A percentile compares a stretch with the other conserved stretches of the same genome.
These are phyloP conservation scores for Diaporthe ilicicola DNA, from an alignment of 2,329 filamentous ascomycete species.

Conservation along the genomic window DNA sequence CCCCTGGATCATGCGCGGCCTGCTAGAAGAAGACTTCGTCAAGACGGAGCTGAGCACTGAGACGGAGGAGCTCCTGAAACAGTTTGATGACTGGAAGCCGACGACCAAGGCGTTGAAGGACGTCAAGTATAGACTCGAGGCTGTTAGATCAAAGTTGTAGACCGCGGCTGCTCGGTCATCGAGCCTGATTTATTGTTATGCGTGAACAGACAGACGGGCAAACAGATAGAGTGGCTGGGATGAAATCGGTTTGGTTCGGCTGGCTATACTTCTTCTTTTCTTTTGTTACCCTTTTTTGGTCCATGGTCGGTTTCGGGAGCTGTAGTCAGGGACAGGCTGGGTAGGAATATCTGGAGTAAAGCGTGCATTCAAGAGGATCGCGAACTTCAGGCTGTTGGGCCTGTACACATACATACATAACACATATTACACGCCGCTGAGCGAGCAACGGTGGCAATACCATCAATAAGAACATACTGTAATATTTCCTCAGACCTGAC, in stretches of 20 bases:
- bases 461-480: neutral
- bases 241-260: neutral
- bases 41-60: slow-evolving; percentile 81
- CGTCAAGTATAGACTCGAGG: slow-evolving; percentile 93
- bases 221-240: neutral
- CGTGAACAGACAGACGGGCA: neutral
- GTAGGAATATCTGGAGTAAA: slow-evolving; percentile 6
- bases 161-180: neutral
- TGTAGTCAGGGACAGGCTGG: slow-evolving; percentile 2
- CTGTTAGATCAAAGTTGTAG: slow-evolving; percentile 82
- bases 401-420: neutral
- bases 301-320: neutral
- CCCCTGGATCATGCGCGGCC: slow-evolving; percentile 93
- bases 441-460: neutral
- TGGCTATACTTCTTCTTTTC: neutral
- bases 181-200: neutral
- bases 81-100: slow-evolving; percentile 96
- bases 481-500: neutral
- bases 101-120: slow-evolving; percentile 91
- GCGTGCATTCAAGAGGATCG: slow-evolving; percentile 7
- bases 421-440: neutral
- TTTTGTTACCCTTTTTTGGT: neutral
- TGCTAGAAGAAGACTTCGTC: slow-evolving; percentile 91
- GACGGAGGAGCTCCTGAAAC: slow-evolving; percentile 78
- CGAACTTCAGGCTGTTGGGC: neutral